Evolutionary conservation across 1,139 yeast genomes (phyloP).

Genomic region (Wickerhamomyces sp.): DNA sequence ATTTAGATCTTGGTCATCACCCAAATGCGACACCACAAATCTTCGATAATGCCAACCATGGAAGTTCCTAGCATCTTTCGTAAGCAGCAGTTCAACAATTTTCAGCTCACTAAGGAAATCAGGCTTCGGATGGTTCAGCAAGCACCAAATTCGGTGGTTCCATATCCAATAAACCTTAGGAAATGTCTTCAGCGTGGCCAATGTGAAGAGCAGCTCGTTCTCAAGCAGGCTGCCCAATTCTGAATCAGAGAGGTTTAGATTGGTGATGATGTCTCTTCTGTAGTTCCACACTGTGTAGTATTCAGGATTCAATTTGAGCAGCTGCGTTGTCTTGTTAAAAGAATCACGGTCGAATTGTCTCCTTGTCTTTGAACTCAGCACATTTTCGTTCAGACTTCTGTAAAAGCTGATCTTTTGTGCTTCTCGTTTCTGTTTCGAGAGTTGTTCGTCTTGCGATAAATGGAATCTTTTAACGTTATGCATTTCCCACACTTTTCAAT

Average conservation of each 20-base stretch:
- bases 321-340: slow-evolving; percentile 48
- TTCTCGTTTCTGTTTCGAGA: slow-evolving; percentile 53
- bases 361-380: slow-evolving; percentile 38
- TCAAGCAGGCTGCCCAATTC: slow-evolving; percentile 36
- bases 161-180: slow-evolving; percentile 98
- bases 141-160: slow-evolving; percentile 88
- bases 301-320: slow-evolving; percentile 75
- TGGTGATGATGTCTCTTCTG: slow-evolving; percentile 63
- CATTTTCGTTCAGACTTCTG: slow-evolving; percentile 38
- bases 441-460: slow-evolving; percentile 52
- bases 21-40: slow-evolving; percentile 54
- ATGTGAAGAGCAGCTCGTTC: slow-evolving; percentile 58
- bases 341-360: slow-evolving; percentile 32
- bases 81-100: slow-evolving; percentile 64
- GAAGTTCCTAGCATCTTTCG: slow-evolving; percentile 74
- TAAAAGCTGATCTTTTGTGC: slow-evolving; percentile 50
- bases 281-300: slow-evolving; percentile 88
- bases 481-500: slow-evolving; percentile 23
- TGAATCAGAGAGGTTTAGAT: slow-evolving; percentile 10
- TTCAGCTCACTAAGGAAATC: slow-evolving; percentile 69
- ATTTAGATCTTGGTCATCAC: slow-evolving; percentile 31
- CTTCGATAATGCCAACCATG: slow-evolving; percentile 97
- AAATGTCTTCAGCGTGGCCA: slow-evolving; percentile 52
- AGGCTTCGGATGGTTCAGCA: slow-evolving; percentile 49
- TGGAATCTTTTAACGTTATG: slow-evolving; percentile 69